phyloP scores from a whole-genome alignment of 1,284 basidiomycete species.

The Athelia psychrophila region DNA sequence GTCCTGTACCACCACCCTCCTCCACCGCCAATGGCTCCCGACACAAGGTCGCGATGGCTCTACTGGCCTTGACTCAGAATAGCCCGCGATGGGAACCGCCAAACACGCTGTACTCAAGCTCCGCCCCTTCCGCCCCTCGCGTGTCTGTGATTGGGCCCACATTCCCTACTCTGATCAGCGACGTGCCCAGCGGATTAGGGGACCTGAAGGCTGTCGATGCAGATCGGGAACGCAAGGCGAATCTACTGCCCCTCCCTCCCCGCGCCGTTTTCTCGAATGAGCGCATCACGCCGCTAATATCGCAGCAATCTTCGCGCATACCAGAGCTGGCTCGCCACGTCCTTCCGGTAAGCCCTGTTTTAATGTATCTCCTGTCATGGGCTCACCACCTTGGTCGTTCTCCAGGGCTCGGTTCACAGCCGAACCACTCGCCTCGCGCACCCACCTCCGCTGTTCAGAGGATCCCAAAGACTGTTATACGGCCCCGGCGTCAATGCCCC shows the following conservation, averaged over 20 bases:
- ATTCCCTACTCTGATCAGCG: constrained; percentile 44
- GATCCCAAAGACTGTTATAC: constrained; percentile 57
- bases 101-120: constrained; percentile 57
- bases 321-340: constrained; percentile 60
- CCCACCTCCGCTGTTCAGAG: constrained; percentile 56
- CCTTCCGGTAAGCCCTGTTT: constrained; percentile 48
- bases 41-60: constrained; percentile 67
- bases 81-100: constrained; percentile 65
- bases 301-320: constrained; percentile 52
- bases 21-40: constrained; percentile 50
- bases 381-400: constrained; percentile 9
- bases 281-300: constrained; percentile 46
- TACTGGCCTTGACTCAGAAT: constrained; percentile 53
- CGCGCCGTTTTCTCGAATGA: constrained; percentile 53
- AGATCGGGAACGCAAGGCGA: constrained; percentile 39
- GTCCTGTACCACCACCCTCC: constrained; percentile 45
- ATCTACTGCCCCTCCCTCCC: constrained; percentile 48
- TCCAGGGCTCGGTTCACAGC: constrained; percentile 48
- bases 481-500: constrained; percentile 60
- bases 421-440: constrained; percentile 64
- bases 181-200: constrained; percentile 14
- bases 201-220: constrained; percentile 26
- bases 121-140: constrained; percentile 55
- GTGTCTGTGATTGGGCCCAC: constrained; percentile 53
- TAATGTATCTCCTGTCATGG: constrained; percentile 3